Conservation (phyloP, 2,329 filamentous ascomycete genomes). For the Aureobasidium sp. region DNA sequence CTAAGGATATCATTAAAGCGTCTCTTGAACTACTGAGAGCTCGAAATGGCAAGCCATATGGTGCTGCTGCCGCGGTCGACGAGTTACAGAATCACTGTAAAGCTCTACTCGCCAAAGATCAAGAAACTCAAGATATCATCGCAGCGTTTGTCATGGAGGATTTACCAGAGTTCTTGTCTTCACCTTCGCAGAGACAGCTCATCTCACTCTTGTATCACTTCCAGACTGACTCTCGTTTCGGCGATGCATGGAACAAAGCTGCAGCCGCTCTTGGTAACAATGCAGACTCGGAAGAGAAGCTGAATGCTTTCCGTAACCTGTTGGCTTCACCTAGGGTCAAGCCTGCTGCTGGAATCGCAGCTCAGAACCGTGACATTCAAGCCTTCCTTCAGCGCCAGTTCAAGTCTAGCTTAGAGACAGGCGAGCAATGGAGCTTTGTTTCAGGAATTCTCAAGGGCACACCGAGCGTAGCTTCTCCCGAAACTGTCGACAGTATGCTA, state of each 20-base stretch:
- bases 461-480: conserved; percentile 25
- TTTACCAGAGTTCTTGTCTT: conserved; percentile 54
- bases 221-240: conserved; percentile 29
- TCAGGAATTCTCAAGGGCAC: conserved; percentile 28
- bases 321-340: conserved; percentile 31
- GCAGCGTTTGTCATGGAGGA: conserved; percentile 47
- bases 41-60: conserved; percentile 60
- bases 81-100: conserved; percentile 43
- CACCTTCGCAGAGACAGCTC: conserved; percentile 61
- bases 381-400: conserved; percentile 24
- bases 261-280: conserved; percentile 13
- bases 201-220: conserved; percentile 56
- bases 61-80: conserved; percentile 54
- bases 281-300: conserved; percentile 20
- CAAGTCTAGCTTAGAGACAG: conserved; percentile 10
- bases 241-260: conserved; percentile 20
- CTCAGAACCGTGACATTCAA: conserved; percentile 31
- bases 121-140: conserved; percentile 37
- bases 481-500: conserved; percentile 34
- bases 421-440: conserved; percentile 31
- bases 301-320: conserved; percentile 23
- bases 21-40: conserved; percentile 45
- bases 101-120: conserved; percentile 33
- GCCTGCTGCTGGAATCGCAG: conserved; percentile 30
- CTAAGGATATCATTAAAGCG: conserved; percentile 39